phyloP scores from a whole-genome alignment of 331 rosid genomes.

The Stylosanthes scabra region DNA sequence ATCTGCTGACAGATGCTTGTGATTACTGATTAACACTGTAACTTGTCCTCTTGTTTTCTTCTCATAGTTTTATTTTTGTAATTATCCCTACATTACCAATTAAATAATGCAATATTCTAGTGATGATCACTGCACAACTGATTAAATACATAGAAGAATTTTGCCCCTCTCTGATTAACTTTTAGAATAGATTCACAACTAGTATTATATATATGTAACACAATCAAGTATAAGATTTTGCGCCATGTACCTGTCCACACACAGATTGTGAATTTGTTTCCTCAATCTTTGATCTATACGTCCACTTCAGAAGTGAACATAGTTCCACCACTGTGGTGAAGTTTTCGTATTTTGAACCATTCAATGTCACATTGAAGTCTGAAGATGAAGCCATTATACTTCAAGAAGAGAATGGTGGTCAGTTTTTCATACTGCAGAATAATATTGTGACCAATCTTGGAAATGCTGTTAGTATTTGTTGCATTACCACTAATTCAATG shows the following conservation, averaged over 20 bases:
- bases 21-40: not conserved
- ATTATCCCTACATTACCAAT: not conserved
- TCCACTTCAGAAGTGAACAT: not conserved
- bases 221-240: no score
- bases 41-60: no score
- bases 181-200: no score
- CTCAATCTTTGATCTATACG: not conserved
- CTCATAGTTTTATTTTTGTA: no score
- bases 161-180: no score
- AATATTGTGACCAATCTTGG: not conserved
- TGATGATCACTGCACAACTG: not conserved
- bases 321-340: not conserved
- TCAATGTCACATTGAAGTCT: not conserved
- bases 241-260: not conserved
- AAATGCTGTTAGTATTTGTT: not conserved
- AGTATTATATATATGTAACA: no score
- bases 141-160: no score
- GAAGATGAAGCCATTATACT: not conserved
- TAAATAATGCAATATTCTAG: not conserved
- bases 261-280: not conserved
- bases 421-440: not conserved
- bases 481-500: not conserved
- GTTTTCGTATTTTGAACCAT: not conserved
- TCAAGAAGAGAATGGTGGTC: not conserved
- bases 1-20: slow-evolving; percentile 33